These are phyloP conservation scores for Didymosphaeria variabile DNA, from an alignment of 2,329 filamentous ascomycete genomes.

Conservation along the genomic window DNA sequence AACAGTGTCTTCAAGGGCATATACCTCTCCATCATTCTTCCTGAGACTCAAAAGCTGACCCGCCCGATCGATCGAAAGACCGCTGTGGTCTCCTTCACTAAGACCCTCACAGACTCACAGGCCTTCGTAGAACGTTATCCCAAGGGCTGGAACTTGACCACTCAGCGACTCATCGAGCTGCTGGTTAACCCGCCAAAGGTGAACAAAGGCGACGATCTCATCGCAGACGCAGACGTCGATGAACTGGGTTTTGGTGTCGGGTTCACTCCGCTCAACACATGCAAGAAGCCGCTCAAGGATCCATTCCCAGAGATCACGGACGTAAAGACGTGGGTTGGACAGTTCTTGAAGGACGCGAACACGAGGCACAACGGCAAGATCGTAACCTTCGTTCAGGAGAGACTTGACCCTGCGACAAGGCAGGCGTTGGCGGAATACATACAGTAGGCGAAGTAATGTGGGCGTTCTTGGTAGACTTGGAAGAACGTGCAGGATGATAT, in stretches of 20 bases:
- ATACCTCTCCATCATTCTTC: constrained; percentile 87
- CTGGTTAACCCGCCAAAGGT: constrained; percentile 86
- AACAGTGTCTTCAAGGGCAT: constrained; percentile 79
- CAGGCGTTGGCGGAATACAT: constrained; percentile 50
- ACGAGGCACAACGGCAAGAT: constrained; percentile 75
- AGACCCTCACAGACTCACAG: constrained; percentile 85
- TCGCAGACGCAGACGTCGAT: constrained; percentile 90
- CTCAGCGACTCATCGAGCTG: constrained; percentile 86
- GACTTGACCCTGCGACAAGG: constrained; percentile 62
- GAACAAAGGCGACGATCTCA: constrained; percentile 72
- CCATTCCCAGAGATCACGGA: constrained; percentile 86
- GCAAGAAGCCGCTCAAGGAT: constrained; percentile 76
- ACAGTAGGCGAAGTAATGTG: constrained; percentile 8
- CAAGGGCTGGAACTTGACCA: constrained; percentile 88
- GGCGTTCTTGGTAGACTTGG: background rate
- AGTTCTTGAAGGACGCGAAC: constrained; percentile 81
- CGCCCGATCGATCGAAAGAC: constrained; percentile 91
- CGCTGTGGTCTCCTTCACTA: constrained; percentile 91
- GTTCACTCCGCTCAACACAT: constrained; percentile 92
- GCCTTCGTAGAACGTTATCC: constrained; percentile 76
- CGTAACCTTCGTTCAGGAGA: constrained; percentile 74
- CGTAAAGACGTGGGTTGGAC: constrained; percentile 83
- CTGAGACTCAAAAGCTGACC: constrained; percentile 86
- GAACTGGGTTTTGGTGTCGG: constrained; percentile 94
- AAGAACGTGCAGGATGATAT: constrained; percentile 1